A percentile compares a stretch with the other conserved stretches of the same genome.
phyloP scores from a whole-genome alignment of 2,329 filamentous ascomycete species.

The Gaeumannomyces sp. region DNA sequence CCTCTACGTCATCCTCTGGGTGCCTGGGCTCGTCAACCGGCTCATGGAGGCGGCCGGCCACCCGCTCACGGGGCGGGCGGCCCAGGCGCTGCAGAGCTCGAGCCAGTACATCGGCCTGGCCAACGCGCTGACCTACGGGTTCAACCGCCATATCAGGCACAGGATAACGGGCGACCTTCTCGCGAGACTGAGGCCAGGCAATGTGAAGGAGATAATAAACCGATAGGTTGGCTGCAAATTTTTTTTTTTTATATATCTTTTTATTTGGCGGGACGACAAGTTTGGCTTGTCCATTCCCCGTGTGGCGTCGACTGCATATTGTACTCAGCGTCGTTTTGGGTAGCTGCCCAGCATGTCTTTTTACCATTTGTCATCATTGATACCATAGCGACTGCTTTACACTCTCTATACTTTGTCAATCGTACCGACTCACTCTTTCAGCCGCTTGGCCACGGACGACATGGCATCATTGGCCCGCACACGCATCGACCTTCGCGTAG shows the following conservation, averaged over 20 bases:
- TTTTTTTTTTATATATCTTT: too few relatives aligned
- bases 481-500: too few relatives aligned
- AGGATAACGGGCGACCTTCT: constrained; percentile 3
- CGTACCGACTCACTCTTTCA: too few relatives aligned
- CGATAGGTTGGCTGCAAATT: not conserved
- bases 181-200: not conserved
- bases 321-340: not conserved
- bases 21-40: constrained; percentile 31
- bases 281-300: too few relatives aligned
- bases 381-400: not conserved
- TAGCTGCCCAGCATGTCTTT: not conserved
- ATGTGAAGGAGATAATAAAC: not conserved
- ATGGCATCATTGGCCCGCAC: too few relatives aligned
- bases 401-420: too few relatives aligned
- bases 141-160: constrained; percentile 25
- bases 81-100: constrained; percentile 25
- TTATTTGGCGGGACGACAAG: too few relatives aligned
- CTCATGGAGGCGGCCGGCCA: constrained; percentile 25
- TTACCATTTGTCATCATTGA: not conserved
- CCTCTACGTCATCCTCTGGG: constrained; percentile 31
- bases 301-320: too few relatives aligned
- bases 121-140: constrained; percentile 32
- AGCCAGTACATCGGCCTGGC: constrained; percentile 32
- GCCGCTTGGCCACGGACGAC: too few relatives aligned
- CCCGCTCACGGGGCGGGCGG: constrained; percentile 24